Percentiles rank a stretch among this genome's conserved stretches.
These are phyloP conservation scores for Thymus mandschuricus DNA, from an alignment of 257 asterid genomes.

Conservation along the genomic window DNA sequence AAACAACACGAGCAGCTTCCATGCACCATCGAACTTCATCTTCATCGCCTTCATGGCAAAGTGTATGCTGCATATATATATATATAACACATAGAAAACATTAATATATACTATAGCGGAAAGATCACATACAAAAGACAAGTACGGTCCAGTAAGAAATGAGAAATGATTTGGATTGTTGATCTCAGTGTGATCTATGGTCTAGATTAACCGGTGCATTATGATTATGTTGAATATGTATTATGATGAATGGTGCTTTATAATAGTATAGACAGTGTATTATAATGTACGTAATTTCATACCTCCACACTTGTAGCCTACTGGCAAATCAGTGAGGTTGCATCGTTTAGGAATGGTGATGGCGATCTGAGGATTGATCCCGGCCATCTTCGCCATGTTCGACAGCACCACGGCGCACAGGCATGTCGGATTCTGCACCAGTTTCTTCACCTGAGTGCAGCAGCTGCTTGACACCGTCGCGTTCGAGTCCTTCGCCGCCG, in stretches of 20 bases:
- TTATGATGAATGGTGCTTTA: no score
- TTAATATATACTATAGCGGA: not conserved
- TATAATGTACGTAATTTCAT: not conserved
- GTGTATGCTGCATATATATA: slow-evolving; percentile 22
- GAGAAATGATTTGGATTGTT: no score
- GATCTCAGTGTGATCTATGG: no score
- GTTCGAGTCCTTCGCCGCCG: slow-evolving; percentile 49
- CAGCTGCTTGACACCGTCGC: slow-evolving; percentile 54
- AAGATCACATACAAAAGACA: not conserved
- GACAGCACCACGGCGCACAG: slow-evolving; percentile 82
- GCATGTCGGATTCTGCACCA: slow-evolving; percentile 63
- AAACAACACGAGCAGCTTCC: not conserved
- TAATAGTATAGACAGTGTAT: no score
- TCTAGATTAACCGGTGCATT: no score
- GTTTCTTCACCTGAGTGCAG: slow-evolving; percentile 54
- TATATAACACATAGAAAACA: not conserved
- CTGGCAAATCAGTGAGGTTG: slow-evolving; percentile 64
- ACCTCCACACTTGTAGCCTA: slow-evolving; percentile 85
- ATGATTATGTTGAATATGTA: no score
- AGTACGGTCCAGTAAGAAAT: no score
- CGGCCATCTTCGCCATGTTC: slow-evolving; percentile 57
- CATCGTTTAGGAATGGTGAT: slow-evolving; percentile 74
- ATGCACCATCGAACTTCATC: not conserved
- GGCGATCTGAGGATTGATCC: slow-evolving; percentile 60
- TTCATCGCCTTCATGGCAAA: slow-evolving; percentile 13